Percentiles rank a stretch among this genome's conserved stretches.
Evolutionary conservation across 148 eudicot genomes (phyloP).

Genomic region (Fagopyrum esculentum): DNA sequence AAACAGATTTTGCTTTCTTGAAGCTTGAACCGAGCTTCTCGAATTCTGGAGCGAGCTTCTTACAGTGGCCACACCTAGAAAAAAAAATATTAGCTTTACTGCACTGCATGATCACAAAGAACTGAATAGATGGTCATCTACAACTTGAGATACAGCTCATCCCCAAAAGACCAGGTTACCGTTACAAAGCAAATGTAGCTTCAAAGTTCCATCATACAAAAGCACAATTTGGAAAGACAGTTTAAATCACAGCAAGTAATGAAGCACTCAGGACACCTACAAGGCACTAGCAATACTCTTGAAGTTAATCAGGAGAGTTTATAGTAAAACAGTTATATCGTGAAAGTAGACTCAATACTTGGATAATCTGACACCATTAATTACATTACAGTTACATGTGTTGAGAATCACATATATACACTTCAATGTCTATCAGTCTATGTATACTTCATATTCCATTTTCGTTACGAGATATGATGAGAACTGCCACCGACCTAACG

Average conservation of each 20-base stretch:
- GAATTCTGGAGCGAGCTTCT: conserved; percentile 92
- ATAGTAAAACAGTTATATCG: background rate
- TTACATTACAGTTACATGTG: background rate
- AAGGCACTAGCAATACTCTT: background rate
- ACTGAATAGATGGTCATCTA: background rate
- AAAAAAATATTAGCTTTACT: background rate
- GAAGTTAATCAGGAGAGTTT: background rate
- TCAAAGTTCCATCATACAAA: background rate
- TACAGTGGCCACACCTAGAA: conserved; percentile 96
- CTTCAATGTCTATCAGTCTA: background rate
- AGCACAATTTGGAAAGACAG: background rate
- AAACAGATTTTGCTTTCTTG: conserved; percentile 83
- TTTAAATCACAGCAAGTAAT: background rate
- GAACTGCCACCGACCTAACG: background rate
- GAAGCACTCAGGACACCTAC: background rate
- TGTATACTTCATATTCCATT: background rate
- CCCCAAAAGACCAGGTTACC: background rate
- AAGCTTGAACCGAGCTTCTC: conserved; percentile 90
- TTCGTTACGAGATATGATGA: background rate
- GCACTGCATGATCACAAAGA: background rate
- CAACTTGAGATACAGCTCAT: background rate
- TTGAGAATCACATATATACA: background rate
- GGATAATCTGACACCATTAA: background rate
- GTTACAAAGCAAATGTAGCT: background rate
- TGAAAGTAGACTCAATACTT: background rate